Evolutionary conservation across 352 stramenopile genomes (phyloP), one percentile per base, ranked within the genome.

Genomic region (Globisporangium spinosum): DNA sequence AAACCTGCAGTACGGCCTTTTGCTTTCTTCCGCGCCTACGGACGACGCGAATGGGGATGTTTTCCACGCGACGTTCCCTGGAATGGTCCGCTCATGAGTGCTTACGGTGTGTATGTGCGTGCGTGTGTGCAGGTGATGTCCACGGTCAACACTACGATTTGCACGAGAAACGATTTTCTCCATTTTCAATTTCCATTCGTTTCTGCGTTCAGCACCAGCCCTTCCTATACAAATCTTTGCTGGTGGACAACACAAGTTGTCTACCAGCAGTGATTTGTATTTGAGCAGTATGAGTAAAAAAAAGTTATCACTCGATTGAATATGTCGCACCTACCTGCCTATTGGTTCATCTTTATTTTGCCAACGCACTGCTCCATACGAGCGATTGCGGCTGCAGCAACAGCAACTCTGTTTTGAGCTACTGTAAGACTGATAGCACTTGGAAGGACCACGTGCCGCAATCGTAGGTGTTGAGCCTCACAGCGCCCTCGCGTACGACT

Each of bases 81-180:
- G 29, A 32, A 32, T 32, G 4, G 29, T 8, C 29, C 4, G 29
- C 29, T 32, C 29, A 32, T 32, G 29, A 32, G 29, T 32, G 29
- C 38, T 32, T 4, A 32, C 29, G 29, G 13, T 25, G 15, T 53
- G 13, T 27, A n/a, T 51, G 17, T 34, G 13, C 34, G 13, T n/a
- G 53, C 57, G 29, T 32, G 4, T 32, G 29, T 32, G 10, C 29
- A 69, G 64, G 40, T 35, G 98, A 99, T 73, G 97, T 98, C 61
- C 97, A 99, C 70, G 90, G 97, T 3, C 98, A 99, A 80, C 99
- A 99, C 76, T 97, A 98, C 70, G 98, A 99, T 77, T 72, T 99
- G 34, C 77, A 32, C 29, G 7, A 32, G 29, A 32, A 32, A 32
- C 29, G 29, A 32, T 32, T 32, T 32, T 32, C 4, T 32, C 29